A percentile compares a stretch with the other conserved stretches of the same genome.
These are phyloP conservation scores for Tardiomyces depauwii DNA, from an alignment of 1,139 yeast species.

Conservation along the genomic window DNA sequence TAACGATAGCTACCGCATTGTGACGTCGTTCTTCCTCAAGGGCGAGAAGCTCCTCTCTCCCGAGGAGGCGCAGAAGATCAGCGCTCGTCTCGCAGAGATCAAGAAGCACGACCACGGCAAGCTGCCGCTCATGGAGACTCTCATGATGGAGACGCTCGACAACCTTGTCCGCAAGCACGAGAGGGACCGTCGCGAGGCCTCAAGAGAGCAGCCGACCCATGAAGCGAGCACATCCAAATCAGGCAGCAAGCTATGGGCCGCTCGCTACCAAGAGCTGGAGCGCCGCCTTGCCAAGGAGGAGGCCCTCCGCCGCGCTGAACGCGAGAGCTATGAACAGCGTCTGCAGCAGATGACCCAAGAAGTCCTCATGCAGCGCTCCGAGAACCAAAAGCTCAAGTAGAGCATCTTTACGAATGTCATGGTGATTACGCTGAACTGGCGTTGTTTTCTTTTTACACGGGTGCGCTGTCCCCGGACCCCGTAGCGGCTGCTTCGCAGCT, in stretches of 20 bases:
- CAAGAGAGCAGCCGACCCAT: background rate
- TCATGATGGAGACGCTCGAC: background rate
- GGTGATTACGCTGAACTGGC: too few relatives aligned
- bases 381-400: background rate
- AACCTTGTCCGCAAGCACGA: background rate
- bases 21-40: background rate
- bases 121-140: background rate
- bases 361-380: background rate
- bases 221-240: background rate
- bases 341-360: background rate
- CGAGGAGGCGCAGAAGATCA: background rate
- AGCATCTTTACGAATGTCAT: too few relatives aligned
- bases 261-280: background rate
- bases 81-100: background rate
- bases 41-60: background rate
- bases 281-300: background rate
- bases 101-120: background rate
- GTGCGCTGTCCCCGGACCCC: too few relatives aligned
- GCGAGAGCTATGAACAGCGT: background rate
- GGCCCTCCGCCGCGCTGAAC: background rate
- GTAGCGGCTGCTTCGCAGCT: too few relatives aligned
- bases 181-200: background rate
- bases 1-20: background rate
- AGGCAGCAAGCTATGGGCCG: background rate
- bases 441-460: too few relatives aligned